Percentiles rank a stretch among this genome's conserved stretches.
These are phyloP conservation scores for Coix lacrymajobi DNA, from an alignment of 176 grass and related monocot species.

Conservation along the genomic window DNA sequence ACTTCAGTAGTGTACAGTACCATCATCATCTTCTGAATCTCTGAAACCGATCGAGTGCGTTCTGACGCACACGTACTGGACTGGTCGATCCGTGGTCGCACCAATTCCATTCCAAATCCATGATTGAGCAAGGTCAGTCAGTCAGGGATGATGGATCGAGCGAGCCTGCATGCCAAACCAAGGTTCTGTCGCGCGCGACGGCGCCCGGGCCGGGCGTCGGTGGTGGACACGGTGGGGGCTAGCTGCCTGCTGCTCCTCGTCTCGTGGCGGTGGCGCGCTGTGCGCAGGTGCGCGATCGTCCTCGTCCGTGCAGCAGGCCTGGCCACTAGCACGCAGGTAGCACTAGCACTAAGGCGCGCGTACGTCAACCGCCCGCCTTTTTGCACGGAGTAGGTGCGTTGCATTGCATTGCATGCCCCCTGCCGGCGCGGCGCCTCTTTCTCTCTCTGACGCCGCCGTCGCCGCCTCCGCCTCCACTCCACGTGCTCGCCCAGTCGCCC, in stretches of 20 bases:
- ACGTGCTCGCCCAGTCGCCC: too few species aligned
- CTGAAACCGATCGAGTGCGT: not conserved
- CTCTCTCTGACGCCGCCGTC: too few species aligned
- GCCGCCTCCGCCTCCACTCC: too few species aligned
- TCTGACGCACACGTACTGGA: conserved; percentile 14
- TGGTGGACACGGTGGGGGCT: conserved; percentile 10
- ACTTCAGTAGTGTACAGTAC: not conserved
- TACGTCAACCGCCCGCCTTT: too few species aligned
- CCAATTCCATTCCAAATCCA: conserved; percentile 11
- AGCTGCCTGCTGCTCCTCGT: too few species aligned
- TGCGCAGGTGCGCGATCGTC: not conserved
- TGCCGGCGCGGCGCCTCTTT: too few species aligned
- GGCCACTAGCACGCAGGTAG: too few species aligned
- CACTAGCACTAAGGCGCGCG: too few species aligned
- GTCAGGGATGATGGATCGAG: not conserved
- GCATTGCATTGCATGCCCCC: too few species aligned
- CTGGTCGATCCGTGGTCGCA: not conserved
- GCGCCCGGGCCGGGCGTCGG: not conserved
- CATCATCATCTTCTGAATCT: not conserved
- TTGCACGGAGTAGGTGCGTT: too few species aligned
- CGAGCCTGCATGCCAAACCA: not conserved
- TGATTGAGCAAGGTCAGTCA: not conserved
- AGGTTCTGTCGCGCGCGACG: not conserved
- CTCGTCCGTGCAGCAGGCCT: not conserved
- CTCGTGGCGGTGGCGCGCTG: not conserved